Evolutionary conservation across 306 rosid genomes (phyloP).

Genomic region (Glycyrrhiza uralensis): DNA sequence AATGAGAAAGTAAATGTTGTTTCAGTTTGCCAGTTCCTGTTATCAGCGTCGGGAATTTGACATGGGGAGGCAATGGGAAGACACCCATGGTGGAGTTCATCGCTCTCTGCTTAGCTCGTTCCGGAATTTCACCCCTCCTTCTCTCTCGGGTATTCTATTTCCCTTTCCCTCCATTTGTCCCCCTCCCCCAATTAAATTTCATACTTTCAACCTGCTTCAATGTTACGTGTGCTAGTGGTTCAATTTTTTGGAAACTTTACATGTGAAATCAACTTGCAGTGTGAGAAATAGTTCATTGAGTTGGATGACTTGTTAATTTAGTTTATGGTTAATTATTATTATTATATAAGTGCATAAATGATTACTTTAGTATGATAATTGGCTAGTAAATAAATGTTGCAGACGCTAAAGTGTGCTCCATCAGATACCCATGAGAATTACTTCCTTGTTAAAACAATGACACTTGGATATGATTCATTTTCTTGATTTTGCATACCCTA

Average conservation of each 20-base stretch:
- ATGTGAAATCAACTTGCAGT: background rate
- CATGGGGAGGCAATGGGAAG: conserved; percentile 97
- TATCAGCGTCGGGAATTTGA: conserved; percentile 86
- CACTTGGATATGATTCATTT: background rate
- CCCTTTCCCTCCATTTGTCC: too few relatives aligned
- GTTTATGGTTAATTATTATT: background rate
- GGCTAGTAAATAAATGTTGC: background rate
- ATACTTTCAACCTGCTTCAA: too few relatives aligned
- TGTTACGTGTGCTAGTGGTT: too few relatives aligned
- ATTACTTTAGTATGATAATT: background rate
- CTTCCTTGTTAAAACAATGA: background rate
- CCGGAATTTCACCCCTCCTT: conserved; percentile 67
- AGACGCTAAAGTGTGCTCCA: background rate
- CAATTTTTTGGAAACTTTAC: too few relatives aligned
- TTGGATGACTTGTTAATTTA: background rate
- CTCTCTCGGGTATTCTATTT: conserved; percentile 65
- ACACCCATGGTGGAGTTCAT: conserved; percentile 93
- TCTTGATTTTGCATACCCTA: background rate
- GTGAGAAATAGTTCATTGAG: background rate
- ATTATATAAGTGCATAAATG: background rate
- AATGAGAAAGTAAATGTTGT: conserved; percentile 1
- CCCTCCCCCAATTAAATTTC: too few relatives aligned
- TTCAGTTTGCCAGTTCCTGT: conserved; percentile 70
- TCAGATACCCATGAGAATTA: background rate
- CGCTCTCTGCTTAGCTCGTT: conserved; percentile 53